Evolutionary conservation across 1,139 yeast genomes (phyloP), one percentile per base, ranked within the genome.

Genomic region (Protomyces pachydermus): DNA sequence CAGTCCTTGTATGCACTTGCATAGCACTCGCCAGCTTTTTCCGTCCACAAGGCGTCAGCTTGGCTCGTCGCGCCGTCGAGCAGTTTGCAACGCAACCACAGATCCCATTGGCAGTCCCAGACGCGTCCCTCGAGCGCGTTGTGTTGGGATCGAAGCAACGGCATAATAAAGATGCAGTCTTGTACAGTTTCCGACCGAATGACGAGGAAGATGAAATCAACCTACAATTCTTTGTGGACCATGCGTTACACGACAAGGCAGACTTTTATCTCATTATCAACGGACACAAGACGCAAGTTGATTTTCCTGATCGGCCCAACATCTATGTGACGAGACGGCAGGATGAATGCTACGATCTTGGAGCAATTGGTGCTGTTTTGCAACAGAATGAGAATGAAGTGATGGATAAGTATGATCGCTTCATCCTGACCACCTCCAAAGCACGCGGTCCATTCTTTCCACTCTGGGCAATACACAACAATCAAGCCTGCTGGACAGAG

Each of bases 401-500:
- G 32, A 34, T 28, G 16, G 39, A 42, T n/a, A 23, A 34, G 34
- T 58, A 58, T 16, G 42, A 58, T 37, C 51, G 56, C 10, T 58
- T 58, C 62, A 58, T 58, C 34, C 23, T 58, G 45, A 58, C 38
- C 50, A 58, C 51, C 45, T 32, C 62, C 20, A 28, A 38, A 16
- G 45, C 52, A n/a, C 39, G 62, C 2, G 62, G 62, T 9, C 62
- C 62, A 9, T 58, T 58, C 56, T 25, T 58, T 50, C 62, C 62
- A 14, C 37, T 23, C 45, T 58, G 62, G 62, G 52, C 56, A 4
- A 42, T 51, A 4, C 42, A 8, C 9, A 12, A 18, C 32, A 42
- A 42, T 18, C 16, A 16, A 20, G 37, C 48, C 8, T 58, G 62
- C 53, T 58, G 62, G 62, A 39, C 56, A n/a, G 42, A 42, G 20